Base-by-base conservation (phyloP, 1,139 yeast species). In the Debaryomyces sp. region DNA sequence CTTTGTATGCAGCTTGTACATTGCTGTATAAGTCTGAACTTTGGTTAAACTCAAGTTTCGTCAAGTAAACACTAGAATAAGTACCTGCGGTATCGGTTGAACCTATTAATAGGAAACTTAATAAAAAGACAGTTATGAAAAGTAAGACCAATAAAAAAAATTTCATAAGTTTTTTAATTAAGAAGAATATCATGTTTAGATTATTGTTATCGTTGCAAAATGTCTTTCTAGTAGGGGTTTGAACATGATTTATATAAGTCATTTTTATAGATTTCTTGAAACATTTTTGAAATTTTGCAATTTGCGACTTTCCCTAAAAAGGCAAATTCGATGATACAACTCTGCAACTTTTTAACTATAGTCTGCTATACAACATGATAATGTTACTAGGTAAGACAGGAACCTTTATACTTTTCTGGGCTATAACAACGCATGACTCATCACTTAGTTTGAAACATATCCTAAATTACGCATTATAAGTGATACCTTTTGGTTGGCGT, bases 21-120 rank as follows among this genome's bases (percentile, higher is more conserved):
- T 68, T 58, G 2, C 72, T 61, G 45, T 62, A 70, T 48, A 77
- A 64, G 5, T 71, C 55, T 1, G 81, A 73, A 4, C 74, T 60
- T 34, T 67, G 50, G 54, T 82, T 80, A 65, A 78, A 82, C 42
- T 64, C 56, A 53, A 75, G 74, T 45, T 73, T 68, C 6, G 82
- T 67, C 24, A 84, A 63, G 54, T 72, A 81, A 1, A 77, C 71
- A 5, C 71, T 64, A 0, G 83, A 70, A 53, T 77, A 84, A 1
- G 78, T 68, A 0, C 66, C 38, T 0, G 71, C 51, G 1, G 68
- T 48, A 15, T 67, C 67, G 17, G 80, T 70, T 50, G 87, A 81
- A 1, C 88, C 84, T 10, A 81, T 61, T 13, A 83, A 61, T 9
- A 84, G 66, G 57, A 81, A 83, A 5, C 80, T 71, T n/a, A 81